Evolutionary conservation across 139 green algal genomes (phyloP).

Genomic region (Pedinophyceae sp.): DNA sequence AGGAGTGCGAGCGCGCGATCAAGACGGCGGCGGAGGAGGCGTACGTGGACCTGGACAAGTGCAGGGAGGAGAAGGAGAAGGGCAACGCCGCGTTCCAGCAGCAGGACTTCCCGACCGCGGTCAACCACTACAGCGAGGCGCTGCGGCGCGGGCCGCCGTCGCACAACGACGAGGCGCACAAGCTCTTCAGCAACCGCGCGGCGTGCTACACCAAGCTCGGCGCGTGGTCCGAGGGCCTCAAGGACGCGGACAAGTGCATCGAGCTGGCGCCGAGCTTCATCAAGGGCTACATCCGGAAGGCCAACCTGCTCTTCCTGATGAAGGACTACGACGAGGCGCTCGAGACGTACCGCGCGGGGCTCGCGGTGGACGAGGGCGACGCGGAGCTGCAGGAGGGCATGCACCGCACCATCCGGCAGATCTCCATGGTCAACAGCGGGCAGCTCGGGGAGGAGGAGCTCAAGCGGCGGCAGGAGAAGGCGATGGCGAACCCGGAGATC

Average conservation of each 20-base stretch:
- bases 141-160: slow-evolving; percentile 64
- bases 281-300: slow-evolving; percentile 82
- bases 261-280: slow-evolving; percentile 74
- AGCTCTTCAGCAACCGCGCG: slow-evolving; percentile 90
- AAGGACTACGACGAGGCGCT: slow-evolving; percentile 76
- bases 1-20: slow-evolving; percentile 74
- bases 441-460: slow-evolving; percentile 73
- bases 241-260: slow-evolving; percentile 89
- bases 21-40: slow-evolving; percentile 54
- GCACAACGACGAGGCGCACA: slow-evolving; percentile 81
- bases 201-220: slow-evolving; percentile 98
- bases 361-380: slow-evolving; percentile 76
- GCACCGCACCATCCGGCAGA: slow-evolving; percentile 45
- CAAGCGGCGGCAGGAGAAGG: slow-evolving; percentile 55
- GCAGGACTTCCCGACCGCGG: slow-evolving; percentile 67
- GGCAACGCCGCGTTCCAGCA: slow-evolving; percentile 50
- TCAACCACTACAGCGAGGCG: slow-evolving; percentile 87
- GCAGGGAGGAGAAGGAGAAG: slow-evolving; percentile 61
- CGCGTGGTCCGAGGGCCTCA: slow-evolving; percentile 71
- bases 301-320: slow-evolving; percentile 89
- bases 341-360: slow-evolving; percentile 59
- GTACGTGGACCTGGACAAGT: slow-evolving; percentile 75
- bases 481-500: slow-evolving; percentile 87
- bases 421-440: slow-evolving; percentile 45
- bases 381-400: slow-evolving; percentile 85